A percentile compares a stretch with the other conserved stretches of the same genome.
Conservation (phyloP, 345 rosid species). For the Rhodomyrtus tomentosa region DNA sequence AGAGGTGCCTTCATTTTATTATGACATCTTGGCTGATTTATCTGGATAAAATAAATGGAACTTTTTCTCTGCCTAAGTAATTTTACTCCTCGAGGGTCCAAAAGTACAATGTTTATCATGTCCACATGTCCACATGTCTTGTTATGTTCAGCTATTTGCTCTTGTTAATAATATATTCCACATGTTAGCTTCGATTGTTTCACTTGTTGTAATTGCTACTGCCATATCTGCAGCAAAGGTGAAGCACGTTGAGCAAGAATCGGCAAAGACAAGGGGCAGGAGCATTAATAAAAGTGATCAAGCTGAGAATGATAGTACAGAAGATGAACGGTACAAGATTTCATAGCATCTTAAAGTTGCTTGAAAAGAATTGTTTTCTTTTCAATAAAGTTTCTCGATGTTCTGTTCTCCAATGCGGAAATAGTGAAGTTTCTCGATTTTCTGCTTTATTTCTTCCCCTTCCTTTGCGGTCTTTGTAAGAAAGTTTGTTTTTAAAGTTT, state of each 20-base stretch:
- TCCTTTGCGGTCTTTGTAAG: no score
- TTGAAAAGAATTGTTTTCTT: no score
- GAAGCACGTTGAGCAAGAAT: slow-evolving; percentile 76
- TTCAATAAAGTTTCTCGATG: no score
- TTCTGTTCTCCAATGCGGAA: no score
- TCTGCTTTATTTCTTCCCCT: no score
- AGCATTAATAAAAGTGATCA: slow-evolving; percentile 29
- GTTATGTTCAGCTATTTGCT: not conserved
- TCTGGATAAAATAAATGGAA: not conserved
- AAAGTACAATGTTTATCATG: not conserved
- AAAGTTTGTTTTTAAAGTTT: no score
- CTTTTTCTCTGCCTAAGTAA: not conserved
- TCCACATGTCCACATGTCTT: not conserved
- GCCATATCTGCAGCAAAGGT: slow-evolving; percentile 1
- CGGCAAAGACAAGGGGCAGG: slow-evolving; percentile 76
- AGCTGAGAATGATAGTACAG: slow-evolving; percentile 41
- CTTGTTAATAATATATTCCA: not conserved
- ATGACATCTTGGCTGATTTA: not conserved
- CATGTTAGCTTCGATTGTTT: not conserved
- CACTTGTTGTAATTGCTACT: not conserved
- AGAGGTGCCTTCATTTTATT: not conserved
- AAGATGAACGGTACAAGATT: no score
- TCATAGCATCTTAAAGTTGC: no score
- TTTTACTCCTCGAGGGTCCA: not conserved
- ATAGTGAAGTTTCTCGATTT: no score